Conservation (phyloP, 805 yeast genomes). For the Candida maesae region DNA sequence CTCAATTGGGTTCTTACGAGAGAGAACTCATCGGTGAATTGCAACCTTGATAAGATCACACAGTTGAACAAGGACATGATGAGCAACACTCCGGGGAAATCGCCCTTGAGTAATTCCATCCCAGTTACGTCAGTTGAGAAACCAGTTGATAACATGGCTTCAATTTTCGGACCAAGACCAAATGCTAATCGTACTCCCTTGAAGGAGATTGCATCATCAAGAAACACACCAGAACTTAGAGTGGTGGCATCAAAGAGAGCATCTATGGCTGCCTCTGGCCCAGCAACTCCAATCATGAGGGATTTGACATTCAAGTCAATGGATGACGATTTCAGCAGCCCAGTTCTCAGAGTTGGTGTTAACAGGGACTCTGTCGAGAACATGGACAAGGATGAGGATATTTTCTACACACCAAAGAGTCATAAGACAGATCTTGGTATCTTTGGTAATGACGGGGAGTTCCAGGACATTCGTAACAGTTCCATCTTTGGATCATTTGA, state of each 20-base stretch:
- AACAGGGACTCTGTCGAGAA: slow-evolving; percentile 14
- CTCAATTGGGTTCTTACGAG: slow-evolving; percentile 18
- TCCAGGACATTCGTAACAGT: slow-evolving; percentile 1
- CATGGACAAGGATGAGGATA: slow-evolving; percentile 15
- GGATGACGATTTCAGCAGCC: slow-evolving; percentile 22
- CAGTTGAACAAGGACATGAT: slow-evolving; percentile 5
- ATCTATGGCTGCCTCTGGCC: background rate
- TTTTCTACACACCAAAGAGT: slow-evolving; percentile 26
- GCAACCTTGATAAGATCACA: slow-evolving; percentile 14
- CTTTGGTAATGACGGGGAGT: slow-evolving; percentile 1
- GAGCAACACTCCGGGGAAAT: background rate
- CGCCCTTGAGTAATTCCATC: background rate
- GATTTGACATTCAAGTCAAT: slow-evolving; percentile 14
- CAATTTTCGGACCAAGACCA: background rate
- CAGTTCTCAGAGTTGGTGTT: slow-evolving; percentile 22
- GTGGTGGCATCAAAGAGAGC: background rate
- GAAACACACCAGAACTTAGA: background rate
- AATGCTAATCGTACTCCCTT: background rate
- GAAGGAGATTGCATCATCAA: background rate
- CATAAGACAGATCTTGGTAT: slow-evolving; percentile 9
- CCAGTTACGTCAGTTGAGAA: background rate
- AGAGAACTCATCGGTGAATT: slow-evolving; percentile 22
- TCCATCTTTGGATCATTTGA: slow-evolving; percentile 9
- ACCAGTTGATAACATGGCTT: slow-evolving; percentile 2
- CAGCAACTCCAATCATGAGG: background rate